Conservation (phyloP, 805 yeast genomes). For the Ogataea sp. region DNA sequence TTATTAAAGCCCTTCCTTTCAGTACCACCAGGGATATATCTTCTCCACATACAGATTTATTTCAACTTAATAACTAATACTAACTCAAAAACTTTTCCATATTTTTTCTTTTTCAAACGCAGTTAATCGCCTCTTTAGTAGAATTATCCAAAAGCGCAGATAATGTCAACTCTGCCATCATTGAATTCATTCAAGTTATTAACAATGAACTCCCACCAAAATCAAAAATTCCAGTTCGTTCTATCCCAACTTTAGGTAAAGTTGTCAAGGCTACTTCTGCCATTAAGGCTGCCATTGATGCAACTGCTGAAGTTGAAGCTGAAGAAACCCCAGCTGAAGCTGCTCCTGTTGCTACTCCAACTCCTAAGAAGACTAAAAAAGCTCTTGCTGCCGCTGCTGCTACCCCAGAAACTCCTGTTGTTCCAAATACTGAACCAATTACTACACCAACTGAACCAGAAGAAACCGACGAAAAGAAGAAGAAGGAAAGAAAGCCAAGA, state of each 20-base stretch:
- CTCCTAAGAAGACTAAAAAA: slow-evolving; percentile 9
- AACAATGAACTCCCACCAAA: slow-evolving; percentile 31
- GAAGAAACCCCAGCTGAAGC: not conserved
- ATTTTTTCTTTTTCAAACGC: too few relatives aligned
- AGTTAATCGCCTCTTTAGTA: slow-evolving; percentile 72
- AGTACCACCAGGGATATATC: too few relatives aligned
- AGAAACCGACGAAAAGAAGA: slow-evolving; percentile 26
- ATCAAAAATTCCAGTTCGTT: slow-evolving; percentile 4
- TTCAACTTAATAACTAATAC: not conserved
- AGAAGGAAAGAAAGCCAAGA: slow-evolving; percentile 44
- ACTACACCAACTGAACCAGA: slow-evolving; percentile 2
- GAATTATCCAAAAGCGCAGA: slow-evolving; percentile 82
- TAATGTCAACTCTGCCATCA: slow-evolving; percentile 74
- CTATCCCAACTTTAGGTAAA: not conserved
- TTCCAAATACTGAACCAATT: not conserved
- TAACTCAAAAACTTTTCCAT: too few relatives aligned
- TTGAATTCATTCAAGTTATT: slow-evolving; percentile 60
- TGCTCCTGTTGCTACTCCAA: slow-evolving; percentile 6
- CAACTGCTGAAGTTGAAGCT: not conserved
- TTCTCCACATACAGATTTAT: not conserved
- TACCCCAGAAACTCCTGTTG: slow-evolving; percentile 2
- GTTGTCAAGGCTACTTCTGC: slow-evolving; percentile 33
- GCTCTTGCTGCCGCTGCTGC: slow-evolving; percentile 8
- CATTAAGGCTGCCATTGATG: slow-evolving; percentile 19
- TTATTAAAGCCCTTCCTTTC: too few relatives aligned